Evolutionary conservation across 2,329 filamentous ascomycete species (phyloP).

Genomic region (Paraphoma sp.): DNA sequence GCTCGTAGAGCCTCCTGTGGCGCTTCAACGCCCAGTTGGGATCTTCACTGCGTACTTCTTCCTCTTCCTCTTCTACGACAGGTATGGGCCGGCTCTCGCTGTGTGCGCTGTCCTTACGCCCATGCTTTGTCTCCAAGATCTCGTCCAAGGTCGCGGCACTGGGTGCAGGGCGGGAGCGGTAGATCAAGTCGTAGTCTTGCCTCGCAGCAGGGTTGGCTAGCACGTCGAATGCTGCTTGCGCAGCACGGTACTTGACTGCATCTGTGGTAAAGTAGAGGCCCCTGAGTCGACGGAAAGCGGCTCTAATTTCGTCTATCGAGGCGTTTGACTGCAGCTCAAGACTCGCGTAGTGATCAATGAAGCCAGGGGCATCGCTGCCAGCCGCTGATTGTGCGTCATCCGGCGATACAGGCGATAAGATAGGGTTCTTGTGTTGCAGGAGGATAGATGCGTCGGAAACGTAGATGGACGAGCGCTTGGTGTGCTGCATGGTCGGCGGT

Average conservation of each 20-base stretch:
- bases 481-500: constrained; percentile 20
- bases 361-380: constrained; percentile 20
- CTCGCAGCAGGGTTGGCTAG: constrained; percentile 37
- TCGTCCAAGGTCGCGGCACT: constrained; percentile 18
- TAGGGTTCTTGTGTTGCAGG: constrained; percentile 27
- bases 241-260: constrained; percentile 35
- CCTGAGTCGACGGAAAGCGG: constrained; percentile 35
- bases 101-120: constrained; percentile 30
- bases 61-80: constrained; percentile 25
- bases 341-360: constrained; percentile 41
- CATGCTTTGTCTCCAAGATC: constrained; percentile 25
- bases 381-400: constrained; percentile 19
- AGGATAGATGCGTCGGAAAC: constrained; percentile 33
- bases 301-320: constrained; percentile 37
- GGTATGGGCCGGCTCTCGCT: constrained; percentile 17
- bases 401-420: constrained; percentile 21
- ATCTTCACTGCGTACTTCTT: constrained; percentile 23
- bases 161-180: constrained; percentile 14
- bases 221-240: constrained; percentile 39
- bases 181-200: constrained; percentile 34
- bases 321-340: constrained; percentile 31
- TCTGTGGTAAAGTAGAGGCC: constrained; percentile 37
- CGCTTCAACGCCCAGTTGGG: constrained; percentile 37
- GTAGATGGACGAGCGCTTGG: constrained; percentile 33
- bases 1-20: constrained; percentile 20